Percentiles rank a stretch among this genome's conserved stretches.
Conservation (phyloP, 441 rosid species). For the Corymbia calophylla region DNA sequence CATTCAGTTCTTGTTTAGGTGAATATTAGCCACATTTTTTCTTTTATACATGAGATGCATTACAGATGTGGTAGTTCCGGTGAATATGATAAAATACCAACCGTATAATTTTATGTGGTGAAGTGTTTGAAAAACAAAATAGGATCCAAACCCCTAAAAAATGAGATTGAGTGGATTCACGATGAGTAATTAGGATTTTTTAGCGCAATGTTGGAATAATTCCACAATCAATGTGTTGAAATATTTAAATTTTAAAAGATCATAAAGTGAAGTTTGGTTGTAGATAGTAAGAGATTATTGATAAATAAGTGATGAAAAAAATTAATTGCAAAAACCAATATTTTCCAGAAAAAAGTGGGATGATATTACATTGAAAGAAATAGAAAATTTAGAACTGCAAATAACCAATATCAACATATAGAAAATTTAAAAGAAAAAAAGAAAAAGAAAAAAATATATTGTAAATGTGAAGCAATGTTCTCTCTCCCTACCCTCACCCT, state of each 20-base stretch:
- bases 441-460: accelerated
- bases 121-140: neutral
- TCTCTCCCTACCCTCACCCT: neutral
- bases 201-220: accelerated
- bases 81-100: accelerated
- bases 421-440: neutral
- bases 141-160: neutral
- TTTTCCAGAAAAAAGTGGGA: neutral
- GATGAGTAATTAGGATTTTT: neutral
- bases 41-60: accelerated
- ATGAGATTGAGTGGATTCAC: accelerated
- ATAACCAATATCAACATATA: neutral
- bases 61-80: neutral
- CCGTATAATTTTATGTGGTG: accelerated
- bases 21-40: neutral
- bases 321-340: neutral
- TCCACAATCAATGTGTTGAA: neutral
- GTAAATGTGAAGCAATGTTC: neutral
- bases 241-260: neutral
- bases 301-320: neutral
- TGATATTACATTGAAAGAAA: neutral
- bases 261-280: neutral
- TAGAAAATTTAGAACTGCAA: neutral
- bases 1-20: neutral
- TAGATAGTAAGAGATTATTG: neutral